A percentile compares a stretch with the other conserved stretches of the same genome.
These are phyloP conservation scores for Ophiostoma tasmaniense DNA, from an alignment of 2,329 filamentous ascomycete species.

Conservation along the genomic window DNA sequence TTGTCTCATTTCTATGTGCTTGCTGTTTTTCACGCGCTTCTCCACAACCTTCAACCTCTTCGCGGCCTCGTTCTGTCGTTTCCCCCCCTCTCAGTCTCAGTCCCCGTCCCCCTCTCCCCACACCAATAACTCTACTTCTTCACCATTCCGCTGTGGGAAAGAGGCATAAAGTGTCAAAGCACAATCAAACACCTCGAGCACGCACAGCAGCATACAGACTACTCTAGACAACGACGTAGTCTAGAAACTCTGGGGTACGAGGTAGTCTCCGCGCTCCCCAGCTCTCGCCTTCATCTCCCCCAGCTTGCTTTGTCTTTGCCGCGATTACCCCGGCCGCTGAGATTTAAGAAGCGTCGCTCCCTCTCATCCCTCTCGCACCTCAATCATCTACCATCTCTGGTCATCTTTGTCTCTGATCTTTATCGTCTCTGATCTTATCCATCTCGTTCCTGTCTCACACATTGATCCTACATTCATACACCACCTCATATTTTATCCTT, in stretches of 20 bases:
- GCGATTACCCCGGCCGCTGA: constrained; percentile 3
- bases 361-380: not conserved
- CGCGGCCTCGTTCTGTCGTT: not conserved
- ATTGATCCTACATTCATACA: not conserved
- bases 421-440: not conserved
- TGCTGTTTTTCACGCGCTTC: not conserved
- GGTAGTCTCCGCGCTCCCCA: not conserved
- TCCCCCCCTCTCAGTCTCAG: not conserved
- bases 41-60: not conserved
- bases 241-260: not conserved
- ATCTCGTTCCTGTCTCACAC: not conserved
- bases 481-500: not conserved
- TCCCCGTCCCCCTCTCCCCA: not conserved
- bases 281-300: not conserved
- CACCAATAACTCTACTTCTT: not conserved
- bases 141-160: not conserved
- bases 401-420: not conserved
- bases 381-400: not conserved
- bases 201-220: not conserved
- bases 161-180: not conserved
- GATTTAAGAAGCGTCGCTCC: constrained; percentile 6
- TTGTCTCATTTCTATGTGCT: not conserved
- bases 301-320: not conserved
- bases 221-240: not conserved
- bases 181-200: not conserved